These are phyloP conservation scores for Backusella circina DNA, from an alignment of 192 early-diverging fungal genomes.

Conservation along the genomic window DNA sequence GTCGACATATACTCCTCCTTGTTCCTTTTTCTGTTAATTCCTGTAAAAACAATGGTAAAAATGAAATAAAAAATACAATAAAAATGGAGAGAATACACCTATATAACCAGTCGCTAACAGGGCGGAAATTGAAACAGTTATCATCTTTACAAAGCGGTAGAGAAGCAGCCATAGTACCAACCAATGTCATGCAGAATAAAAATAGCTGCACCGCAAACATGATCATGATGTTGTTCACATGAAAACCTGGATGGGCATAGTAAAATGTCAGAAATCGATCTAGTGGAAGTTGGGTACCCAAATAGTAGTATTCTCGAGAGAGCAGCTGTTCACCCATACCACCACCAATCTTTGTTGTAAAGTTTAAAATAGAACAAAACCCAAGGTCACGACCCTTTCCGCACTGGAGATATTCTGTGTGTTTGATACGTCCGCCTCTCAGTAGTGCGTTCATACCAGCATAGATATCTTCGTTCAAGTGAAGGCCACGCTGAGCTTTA, in stretches of 20 bases:
- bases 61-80: conserved; percentile 66
- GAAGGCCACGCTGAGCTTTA: conserved; percentile 74
- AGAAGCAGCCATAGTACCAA: conserved; percentile 54
- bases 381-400: conserved; percentile 77
- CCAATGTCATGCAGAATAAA: conserved; percentile 60
- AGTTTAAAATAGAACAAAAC: conserved; percentile 72
- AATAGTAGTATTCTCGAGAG: conserved; percentile 76
- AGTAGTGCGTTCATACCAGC: conserved; percentile 74
- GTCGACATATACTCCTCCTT: conserved; percentile 46
- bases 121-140: conserved; percentile 56
- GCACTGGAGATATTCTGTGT: conserved; percentile 76
- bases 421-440: conserved; percentile 70
- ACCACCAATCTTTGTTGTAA: conserved; percentile 74
- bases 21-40: conserved; percentile 71
- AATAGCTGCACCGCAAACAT: conserved; percentile 69
- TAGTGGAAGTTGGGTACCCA: conserved; percentile 67
- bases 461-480: conserved; percentile 80
- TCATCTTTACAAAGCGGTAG: conserved; percentile 44
- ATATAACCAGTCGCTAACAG: conserved; percentile 62
- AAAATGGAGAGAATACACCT: conserved; percentile 64
- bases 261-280: conserved; percentile 75
- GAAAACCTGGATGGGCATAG: conserved; percentile 74
- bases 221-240: conserved; percentile 75
- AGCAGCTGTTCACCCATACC: conserved; percentile 81
- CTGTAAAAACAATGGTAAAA: conserved; percentile 68